Base-by-base conservation (phyloP, 2,329 filamentous ascomycete genomes). In the Pyrenochaeta sp. region DNA sequence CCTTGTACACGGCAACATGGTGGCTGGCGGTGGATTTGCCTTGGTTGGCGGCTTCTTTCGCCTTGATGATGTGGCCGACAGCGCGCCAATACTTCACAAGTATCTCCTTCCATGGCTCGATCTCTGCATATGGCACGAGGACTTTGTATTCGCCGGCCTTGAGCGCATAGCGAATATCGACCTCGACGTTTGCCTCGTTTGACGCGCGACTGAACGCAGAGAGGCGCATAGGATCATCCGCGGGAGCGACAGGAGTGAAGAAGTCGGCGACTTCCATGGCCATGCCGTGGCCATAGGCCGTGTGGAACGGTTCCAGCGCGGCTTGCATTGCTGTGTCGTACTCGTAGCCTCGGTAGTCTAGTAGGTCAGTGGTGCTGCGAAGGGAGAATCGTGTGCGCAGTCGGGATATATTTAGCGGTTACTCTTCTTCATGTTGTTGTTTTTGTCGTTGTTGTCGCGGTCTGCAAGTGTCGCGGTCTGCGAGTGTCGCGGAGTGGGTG, bases 11-110 rank as follows among this genome's bases (percentile, higher is more conserved):
- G 41, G 82, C 87, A n/a, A 81, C 81, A 86, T 89, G 96, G 44
- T 88, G 84, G n/a, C 83, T 77, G 29, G 74, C 69, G 13, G 61
- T 62, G 13, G 68, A 55, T 41, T 67, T 72, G 38, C 72, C 72
- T 41, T 72, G 66, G 49, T 77, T 77, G 18, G 71, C 51, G 13
- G 78, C 74, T 47, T 85, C 81, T 45, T 88, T 82, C 8, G 83
- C 82, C 10, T 81, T 81, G 38, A 94, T 72, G 19, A 96, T 81
- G 59, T 89, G 86, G 21, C 85, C 86, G 26, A 88, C 74, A 17
- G 89, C 89, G 60, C 88, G 90, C 90, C 92, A 96, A 66, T 92
- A 96, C 14, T 83, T 79, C 23, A 81, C 77, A 65, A 92, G 96
- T 20, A 97, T 85, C 26, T 96, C 92, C 0, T 87, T 78, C 94